Evolutionary conservation across 192 early-diverging fungal species (phyloP).

Genomic region (Coemansia sp.): DNA sequence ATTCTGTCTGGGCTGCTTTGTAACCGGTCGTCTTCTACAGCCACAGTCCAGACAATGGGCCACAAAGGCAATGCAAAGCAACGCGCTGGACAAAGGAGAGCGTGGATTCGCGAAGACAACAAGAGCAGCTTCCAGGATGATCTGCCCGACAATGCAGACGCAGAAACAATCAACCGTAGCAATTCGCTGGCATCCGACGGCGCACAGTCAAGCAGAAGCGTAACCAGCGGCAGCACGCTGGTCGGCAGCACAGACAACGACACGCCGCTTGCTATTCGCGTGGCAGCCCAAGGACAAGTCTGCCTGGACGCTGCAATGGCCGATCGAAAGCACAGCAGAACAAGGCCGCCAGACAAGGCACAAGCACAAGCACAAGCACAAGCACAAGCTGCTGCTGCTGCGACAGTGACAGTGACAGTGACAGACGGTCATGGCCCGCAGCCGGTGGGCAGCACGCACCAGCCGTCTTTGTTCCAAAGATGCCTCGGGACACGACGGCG

Average conservation of each 20-base stretch:
- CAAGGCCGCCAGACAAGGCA: background rate
- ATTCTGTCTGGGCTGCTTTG: background rate
- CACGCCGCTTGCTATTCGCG: background rate
- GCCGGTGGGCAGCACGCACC: background rate
- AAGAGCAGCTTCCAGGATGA: background rate
- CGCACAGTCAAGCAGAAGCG: constrained; percentile 13
- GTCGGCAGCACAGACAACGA: constrained; percentile 5
- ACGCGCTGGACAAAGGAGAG: background rate
- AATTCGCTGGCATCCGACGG: constrained; percentile 6
- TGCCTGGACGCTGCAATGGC: background rate
- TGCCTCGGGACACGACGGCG: background rate
- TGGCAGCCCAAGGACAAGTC: no score
- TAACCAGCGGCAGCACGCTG: constrained; percentile 29
- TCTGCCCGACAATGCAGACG: background rate
- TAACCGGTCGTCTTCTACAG: constrained; percentile 2
- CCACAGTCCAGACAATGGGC: background rate
- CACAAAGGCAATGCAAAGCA: background rate
- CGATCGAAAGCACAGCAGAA: background rate
- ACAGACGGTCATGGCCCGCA: background rate
- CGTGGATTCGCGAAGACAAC: background rate
- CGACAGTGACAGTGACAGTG: background rate
- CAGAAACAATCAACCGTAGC: constrained; percentile 15
- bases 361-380: background rate
- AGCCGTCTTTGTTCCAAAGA: background rate
- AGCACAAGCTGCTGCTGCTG: background rate